A percentile compares a stretch with the other conserved stretches of the same genome.
Conservation (phyloP, 2,329 filamentous ascomycete genomes). For the Aureobasidium sp. region DNA sequence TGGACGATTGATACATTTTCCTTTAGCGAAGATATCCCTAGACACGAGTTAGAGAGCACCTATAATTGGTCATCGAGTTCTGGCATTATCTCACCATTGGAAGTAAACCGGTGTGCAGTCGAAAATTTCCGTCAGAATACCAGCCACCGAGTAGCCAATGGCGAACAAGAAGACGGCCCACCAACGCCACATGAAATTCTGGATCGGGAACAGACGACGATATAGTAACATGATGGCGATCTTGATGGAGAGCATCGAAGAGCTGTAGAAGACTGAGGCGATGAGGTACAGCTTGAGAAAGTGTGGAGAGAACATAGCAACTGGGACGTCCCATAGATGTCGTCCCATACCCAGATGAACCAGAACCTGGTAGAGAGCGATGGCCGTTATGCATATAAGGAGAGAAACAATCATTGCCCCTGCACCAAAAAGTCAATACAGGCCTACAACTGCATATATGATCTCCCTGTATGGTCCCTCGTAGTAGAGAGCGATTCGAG, state of each 20-base stretch:
- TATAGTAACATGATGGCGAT: conserved; percentile 22
- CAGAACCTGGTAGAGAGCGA: conserved; percentile 15
- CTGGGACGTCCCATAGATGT: conserved; percentile 15
- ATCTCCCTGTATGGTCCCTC: too few species aligned
- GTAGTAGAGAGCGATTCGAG: not conserved
- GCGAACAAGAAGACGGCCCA: conserved; percentile 19
- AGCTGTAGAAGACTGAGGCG: conserved; percentile 18
- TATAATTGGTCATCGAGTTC: not conserved
- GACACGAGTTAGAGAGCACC: not conserved
- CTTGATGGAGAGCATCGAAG: conserved; percentile 28
- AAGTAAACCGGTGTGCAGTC: conserved; percentile 16
- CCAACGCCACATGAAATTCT: conserved; percentile 16
- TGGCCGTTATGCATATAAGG: conserved; percentile 11
- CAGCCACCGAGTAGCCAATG: conserved; percentile 19
- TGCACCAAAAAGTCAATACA: not conserved
- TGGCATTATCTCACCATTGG: conserved; percentile 9
- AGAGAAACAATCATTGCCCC: conserved; percentile 16
- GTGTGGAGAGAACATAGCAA: conserved; percentile 13
- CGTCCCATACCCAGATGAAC: conserved; percentile 18
- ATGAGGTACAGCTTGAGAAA: conserved; percentile 16
- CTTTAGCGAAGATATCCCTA: conserved; percentile 17
- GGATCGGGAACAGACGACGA: conserved; percentile 19
- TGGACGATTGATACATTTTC: conserved; percentile 20
- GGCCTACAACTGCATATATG: not conserved
- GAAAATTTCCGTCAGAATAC: conserved; percentile 19